Evolutionary conservation across 1,284 basidiomycete species (phyloP).

Genomic region (Rhodotorula sp.): DNA sequence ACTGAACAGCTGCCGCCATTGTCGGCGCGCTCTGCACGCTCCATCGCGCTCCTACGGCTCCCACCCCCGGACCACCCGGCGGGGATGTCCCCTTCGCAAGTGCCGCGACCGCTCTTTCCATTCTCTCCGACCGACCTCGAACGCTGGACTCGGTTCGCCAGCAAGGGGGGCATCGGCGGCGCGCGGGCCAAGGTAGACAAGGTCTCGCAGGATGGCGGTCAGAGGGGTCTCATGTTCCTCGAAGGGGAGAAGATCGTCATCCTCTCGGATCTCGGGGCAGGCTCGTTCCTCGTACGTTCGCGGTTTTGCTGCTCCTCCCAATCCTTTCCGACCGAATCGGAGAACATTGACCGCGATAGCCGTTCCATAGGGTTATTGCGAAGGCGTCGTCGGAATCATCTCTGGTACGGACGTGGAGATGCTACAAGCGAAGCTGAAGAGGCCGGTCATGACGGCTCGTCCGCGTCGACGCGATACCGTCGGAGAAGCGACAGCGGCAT

Average conservation of each 20-base stretch:
- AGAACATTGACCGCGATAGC: too few species aligned
- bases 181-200: constrained; percentile 71
- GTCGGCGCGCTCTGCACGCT: too few species aligned
- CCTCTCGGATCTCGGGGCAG: constrained; percentile 66
- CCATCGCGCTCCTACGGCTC: too few species aligned
- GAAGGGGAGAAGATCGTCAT: constrained; percentile 77
- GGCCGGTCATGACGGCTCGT: constrained; percentile 71
- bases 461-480: background rate
- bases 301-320: too few species aligned
- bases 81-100: background rate
- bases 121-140: constrained; percentile 57
- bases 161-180: constrained; percentile 73
- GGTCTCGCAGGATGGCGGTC: constrained; percentile 62
- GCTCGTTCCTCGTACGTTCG: constrained; percentile 46
- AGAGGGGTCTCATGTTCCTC: constrained; percentile 83
- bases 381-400: constrained; percentile 85
- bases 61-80: background rate
- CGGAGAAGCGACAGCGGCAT: too few species aligned
- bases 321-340: background rate
- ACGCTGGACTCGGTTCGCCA: constrained; percentile 74
- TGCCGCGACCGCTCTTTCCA: constrained; percentile 13
- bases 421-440: constrained; percentile 72
- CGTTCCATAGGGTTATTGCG: constrained; percentile 68
- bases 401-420: constrained; percentile 63
- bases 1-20: too few species aligned